Percentiles rank a stretch among this genome's conserved stretches.
phyloP scores from a whole-genome alignment of 2,329 filamentous ascomycete species.

The Ceratocystis eucalypticola region DNA sequence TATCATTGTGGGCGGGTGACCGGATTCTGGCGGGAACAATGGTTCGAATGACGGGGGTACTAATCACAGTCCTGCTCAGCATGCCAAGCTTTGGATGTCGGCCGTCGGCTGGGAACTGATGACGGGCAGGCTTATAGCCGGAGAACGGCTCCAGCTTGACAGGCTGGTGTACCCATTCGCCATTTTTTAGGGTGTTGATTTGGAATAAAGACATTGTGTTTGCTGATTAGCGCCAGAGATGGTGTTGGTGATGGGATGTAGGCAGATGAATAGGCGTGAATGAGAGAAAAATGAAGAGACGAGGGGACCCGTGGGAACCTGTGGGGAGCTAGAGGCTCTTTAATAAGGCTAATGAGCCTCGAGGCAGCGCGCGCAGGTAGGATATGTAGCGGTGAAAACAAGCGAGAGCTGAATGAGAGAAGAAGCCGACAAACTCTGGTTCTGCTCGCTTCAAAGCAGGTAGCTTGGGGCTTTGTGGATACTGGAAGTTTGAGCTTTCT shows the following conservation, averaged over 20 bases:
- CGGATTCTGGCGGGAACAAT: slow-evolving; percentile 71
- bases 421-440: neutral
- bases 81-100: slow-evolving; percentile 50
- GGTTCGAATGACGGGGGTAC: slow-evolving; percentile 61
- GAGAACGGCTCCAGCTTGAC: slow-evolving; percentile 33
- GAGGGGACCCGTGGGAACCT: neutral
- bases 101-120: slow-evolving; percentile 24
- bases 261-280: neutral
- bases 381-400: neutral
- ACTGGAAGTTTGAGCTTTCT: neutral
- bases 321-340: neutral
- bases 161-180: slow-evolving; percentile 44
- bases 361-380: neutral
- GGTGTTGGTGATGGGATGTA: neutral
- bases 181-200: slow-evolving; percentile 40
- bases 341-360: neutral
- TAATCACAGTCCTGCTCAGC: slow-evolving; percentile 63
- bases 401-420: neutral
- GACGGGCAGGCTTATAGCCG: slow-evolving; percentile 21
- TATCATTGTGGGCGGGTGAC: slow-evolving; percentile 57
- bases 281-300: slow-evolving; percentile 1
- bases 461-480: neutral
- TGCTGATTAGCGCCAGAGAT: neutral
- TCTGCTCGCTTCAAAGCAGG: neutral
- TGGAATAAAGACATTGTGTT: slow-evolving; percentile 29